Percentiles rank a stretch among this genome's conserved stretches.
Evolutionary conservation across 768 basidiomycete species (phyloP).

Genomic region (Russula sp.): DNA sequence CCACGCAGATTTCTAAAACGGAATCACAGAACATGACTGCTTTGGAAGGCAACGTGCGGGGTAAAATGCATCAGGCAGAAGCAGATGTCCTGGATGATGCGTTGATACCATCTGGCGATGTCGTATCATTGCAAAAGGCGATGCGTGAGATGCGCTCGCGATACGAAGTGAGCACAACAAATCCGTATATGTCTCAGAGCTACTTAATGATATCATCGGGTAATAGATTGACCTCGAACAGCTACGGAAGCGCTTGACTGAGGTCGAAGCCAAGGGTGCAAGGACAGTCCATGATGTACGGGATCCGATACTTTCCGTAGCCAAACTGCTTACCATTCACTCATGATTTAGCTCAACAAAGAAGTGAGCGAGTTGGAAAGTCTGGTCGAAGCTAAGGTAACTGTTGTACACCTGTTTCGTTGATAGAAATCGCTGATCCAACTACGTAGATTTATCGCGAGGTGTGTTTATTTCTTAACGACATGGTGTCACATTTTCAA

Average conservation of each 20-base stretch:
- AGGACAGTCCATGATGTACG: slow-evolving; percentile 65
- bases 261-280: slow-evolving; percentile 73
- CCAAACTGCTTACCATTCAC: slow-evolving; percentile 14
- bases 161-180: slow-evolving; percentile 46
- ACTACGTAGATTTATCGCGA: slow-evolving; percentile 74
- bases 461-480: slow-evolving; percentile 39
- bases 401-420: slow-evolving; percentile 10
- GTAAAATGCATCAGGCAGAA: slow-evolving; percentile 53
- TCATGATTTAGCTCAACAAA: slow-evolving; percentile 64
- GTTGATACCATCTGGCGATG: slow-evolving; percentile 35
- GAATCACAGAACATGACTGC: slow-evolving; percentile 61
- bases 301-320: slow-evolving; percentile 18
- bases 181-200: not conserved
- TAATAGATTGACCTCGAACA: slow-evolving; percentile 64
- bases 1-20: slow-evolving; percentile 3
- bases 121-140: slow-evolving; percentile 43
- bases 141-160: slow-evolving; percentile 50
- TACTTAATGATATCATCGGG: slow-evolving; percentile 2
- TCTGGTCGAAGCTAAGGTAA: slow-evolving; percentile 90
- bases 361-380: slow-evolving; percentile 91
- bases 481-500: too few species aligned
- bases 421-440: not conserved
- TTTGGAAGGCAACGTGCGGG: slow-evolving; percentile 73
- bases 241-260: slow-evolving; percentile 62
- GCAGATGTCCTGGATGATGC: slow-evolving; percentile 36